phyloP scores from a whole-genome alignment of 202 grass and related monocot genomes.

The Bolboschoenoplectus hybrid region DNA sequence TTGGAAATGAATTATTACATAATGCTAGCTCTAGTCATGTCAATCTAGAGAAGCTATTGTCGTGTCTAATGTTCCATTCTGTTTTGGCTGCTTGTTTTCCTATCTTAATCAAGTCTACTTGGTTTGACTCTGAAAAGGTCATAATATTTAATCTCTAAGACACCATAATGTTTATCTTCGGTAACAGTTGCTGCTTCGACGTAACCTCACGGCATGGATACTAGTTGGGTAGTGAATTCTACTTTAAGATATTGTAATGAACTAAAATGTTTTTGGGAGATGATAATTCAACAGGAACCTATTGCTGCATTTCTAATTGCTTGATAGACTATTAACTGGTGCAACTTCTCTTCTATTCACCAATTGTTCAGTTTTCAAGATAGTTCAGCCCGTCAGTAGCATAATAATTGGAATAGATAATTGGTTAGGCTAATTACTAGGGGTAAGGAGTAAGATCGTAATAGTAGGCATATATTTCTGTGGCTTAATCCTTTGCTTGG shows the following conservation, averaged over 20 bases:
- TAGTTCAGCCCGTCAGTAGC: constrained; percentile 17
- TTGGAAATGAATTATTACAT: constrained; percentile 37
- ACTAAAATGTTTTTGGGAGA: constrained; percentile 3
- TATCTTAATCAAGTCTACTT: constrained; percentile 9
- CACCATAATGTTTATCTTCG: constrained; percentile 24
- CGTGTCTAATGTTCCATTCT: constrained; percentile 14
- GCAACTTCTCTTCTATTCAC: neutral
- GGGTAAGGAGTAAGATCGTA: constrained; percentile 36
- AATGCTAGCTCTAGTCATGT: constrained; percentile 29
- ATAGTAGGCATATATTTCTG: constrained; percentile 46
- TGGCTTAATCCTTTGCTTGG: constrained; percentile 51
- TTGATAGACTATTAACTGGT: neutral
- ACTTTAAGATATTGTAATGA: constrained; percentile 8
- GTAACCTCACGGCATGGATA: neutral
- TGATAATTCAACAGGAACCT: neutral
- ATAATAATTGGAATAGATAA: constrained; percentile 19
- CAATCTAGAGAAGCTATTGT: constrained; percentile 39
- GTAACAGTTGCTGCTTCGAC: neutral
- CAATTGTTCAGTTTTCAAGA: constrained; percentile 23
- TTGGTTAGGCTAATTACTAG: constrained; percentile 23
- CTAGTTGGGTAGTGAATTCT: constrained; percentile 15
- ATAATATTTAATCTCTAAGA: neutral
- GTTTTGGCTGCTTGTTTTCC: constrained; percentile 27
- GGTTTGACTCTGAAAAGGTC: neutral
- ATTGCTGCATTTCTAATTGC: constrained; percentile 5